Base-by-base conservation (phyloP, 495 filamentous ascomycete genomes). In the Penicillium macrosclerotiorum region DNA sequence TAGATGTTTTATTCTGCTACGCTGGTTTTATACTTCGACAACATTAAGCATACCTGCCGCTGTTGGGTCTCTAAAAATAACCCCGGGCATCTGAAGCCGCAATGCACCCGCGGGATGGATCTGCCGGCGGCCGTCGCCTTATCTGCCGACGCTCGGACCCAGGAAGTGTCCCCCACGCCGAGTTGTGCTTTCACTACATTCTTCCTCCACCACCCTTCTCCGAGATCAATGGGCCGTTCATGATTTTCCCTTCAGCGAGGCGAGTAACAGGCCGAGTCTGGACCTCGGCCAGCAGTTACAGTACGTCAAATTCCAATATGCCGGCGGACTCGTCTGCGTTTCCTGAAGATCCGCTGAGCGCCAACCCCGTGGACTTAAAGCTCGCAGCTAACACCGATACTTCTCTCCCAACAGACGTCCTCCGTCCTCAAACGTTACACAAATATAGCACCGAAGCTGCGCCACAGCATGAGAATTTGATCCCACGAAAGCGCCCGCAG, bases 251-350 rank as follows among this genome's bases (percentile, higher is more conserved):
- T 64, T 57, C 61, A 59, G 55, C 62, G 26, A 68, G 63, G 65
- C 68, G 62, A 62, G 64, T 68, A 58, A 66, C 69, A 54, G 69
- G 70, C 64, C 64, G 54, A 55, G 62, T 57, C 50, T 63, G 68
- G 68, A 56, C 63, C 56, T 57, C 61, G 63, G 57, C 60, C 45
- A 51, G 65, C 43, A 45, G 51, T 62, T 62, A 51, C 51, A 53
- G 69, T 73, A 69, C 13, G 71, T 64, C 27, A 8, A 13, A 7
- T 7, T 12, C 38, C 26, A 17, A n/a, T 38, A 22, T 20, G 16
- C 17, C 18, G 5, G 41, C 27, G 35, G 50, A 33, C 53, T 65
- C 62, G 57, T 55, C 56, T 52, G 54, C 42, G 41, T 30, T 24
- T 14, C n/a, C 12, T 33, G 20, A 37, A 30, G 22, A 46, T 42